Base-by-base conservation (phyloP, 2,329 filamentous ascomycete genomes). In the Furcasterigmium sp. region DNA sequence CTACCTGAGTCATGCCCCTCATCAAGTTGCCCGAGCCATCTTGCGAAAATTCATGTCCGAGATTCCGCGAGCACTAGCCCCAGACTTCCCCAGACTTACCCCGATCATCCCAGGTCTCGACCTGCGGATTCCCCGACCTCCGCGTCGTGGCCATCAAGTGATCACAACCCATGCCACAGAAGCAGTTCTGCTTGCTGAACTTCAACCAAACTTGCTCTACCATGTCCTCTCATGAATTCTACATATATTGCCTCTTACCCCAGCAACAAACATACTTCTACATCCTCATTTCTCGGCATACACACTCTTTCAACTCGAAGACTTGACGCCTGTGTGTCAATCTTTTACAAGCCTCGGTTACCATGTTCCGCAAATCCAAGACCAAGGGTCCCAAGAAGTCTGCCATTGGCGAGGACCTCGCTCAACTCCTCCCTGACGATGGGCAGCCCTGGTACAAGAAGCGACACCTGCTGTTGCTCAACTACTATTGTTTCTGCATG, bases 391-490 rank as follows among this genome's bases (percentile, higher is more conserved):
- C 13, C 8, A 42, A 42, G 29, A 44, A 25, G 20, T 37, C 23
- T 10, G 42, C 42, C 39, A 47, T 42, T 29, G 44, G 45, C 36
- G 28, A 32, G 5, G 36, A 45, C 21, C 35, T 47, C 18, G 42
- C 37, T 3, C 29, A 39, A 1, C 38, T 47, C 14, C 28, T 47
- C 4, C 45, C 45, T 1, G 21, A 39, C 9, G 36, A 42, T 25
- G 44, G 39, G 10, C 3, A 37, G 2, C 35, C 44, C 1, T 46
- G 39, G 44, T 39, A 46, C 28, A 46, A 39, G 29, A 30, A 46
- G 21, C 34, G 34, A 7, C 44, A 46, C 15, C 36, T 46, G 3
- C 14, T 41, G 6, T 19, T 30, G 17, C 44, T 46, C 39, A 46
- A 46, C 44, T 39, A 26, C 26, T 46, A 46, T 17, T 30, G 26